A percentile compares a stretch with the other conserved stretches of the same genome.
Conservation (phyloP, 2,329 filamentous ascomycete genomes). For the Aspergillus amoenus region DNA sequence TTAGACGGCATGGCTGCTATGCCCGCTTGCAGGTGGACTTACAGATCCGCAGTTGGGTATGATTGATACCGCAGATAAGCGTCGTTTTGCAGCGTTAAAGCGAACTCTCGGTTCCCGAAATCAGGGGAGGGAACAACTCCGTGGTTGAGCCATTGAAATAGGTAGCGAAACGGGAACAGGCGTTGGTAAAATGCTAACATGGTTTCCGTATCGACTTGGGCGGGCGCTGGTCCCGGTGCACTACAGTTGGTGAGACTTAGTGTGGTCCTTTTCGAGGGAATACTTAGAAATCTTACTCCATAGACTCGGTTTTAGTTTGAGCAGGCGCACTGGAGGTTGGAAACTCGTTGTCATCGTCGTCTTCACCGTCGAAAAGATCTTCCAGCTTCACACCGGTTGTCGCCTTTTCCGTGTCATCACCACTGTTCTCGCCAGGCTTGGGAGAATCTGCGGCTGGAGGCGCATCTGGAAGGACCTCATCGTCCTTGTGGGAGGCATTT, state of each 20-base stretch:
- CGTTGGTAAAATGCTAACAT: conserved; percentile 95
- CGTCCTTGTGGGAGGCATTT: conserved; percentile 37
- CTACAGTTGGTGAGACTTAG: conserved; percentile 24
- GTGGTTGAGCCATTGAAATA: conserved; percentile 98
- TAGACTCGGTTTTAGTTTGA: conserved; percentile 39
- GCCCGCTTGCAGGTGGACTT: conserved; percentile 24
- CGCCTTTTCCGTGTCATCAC: conserved; percentile 16
- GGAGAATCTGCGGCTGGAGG: conserved; percentile 18
- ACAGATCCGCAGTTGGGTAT: conserved; percentile 65
- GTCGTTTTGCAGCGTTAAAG: conserved; percentile 90
- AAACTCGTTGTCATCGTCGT: conserved; percentile 57
- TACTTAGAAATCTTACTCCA: conserved; percentile 33
- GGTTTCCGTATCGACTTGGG: conserved; percentile 71
- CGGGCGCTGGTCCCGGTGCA: conserved; percentile 37
- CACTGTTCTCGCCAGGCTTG: conserved; percentile 8
- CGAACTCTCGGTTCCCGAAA: conserved; percentile 92
- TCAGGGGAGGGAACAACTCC: conserved; percentile 80
- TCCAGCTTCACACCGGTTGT: conserved; percentile 49
- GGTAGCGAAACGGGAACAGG: conserved; percentile 87
- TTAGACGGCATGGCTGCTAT: conserved; percentile 17
- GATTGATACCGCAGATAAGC: conserved; percentile 91
- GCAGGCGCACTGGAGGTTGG: conserved; percentile 52
- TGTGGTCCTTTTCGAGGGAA: conserved; percentile 5
- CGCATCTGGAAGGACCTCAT: conserved; percentile 46
- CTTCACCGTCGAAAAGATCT: conserved; percentile 59